phyloP scores from a whole-genome alignment of 148 eudicot genomes.

The Simmondsia chinensis region DNA sequence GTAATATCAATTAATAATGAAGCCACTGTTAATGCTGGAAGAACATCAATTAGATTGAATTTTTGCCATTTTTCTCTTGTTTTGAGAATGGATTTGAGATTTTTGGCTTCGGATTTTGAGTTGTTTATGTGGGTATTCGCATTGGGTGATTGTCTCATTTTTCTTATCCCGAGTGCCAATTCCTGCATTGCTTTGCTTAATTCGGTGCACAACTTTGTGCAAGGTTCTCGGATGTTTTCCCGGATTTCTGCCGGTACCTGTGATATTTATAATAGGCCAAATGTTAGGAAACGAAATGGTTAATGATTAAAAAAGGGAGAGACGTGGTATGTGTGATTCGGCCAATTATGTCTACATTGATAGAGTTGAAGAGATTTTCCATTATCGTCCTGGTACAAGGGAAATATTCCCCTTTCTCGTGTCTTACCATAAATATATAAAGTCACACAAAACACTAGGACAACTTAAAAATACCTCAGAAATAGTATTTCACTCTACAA shows the following conservation, averaged over 20 bases:
- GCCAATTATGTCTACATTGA: no score
- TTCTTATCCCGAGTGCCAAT: slow-evolving; percentile 14
- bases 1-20: slow-evolving; percentile 45
- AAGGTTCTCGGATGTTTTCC: slow-evolving; percentile 12
- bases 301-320: no score
- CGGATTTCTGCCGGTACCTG: slow-evolving; percentile 14
- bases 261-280: no score
- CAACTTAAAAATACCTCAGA: no score
- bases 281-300: no score
- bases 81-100: slow-evolving; percentile 19
- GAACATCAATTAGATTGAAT: slow-evolving; percentile 24
- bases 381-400: no score
- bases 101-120: slow-evolving; percentile 18
- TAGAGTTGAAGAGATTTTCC: no score
- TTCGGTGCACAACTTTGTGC: slow-evolving; percentile 22
- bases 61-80: slow-evolving; percentile 10
- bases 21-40: slow-evolving; percentile 43
- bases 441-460: background rate
- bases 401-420: no score
- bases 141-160: slow-evolving; percentile 11
- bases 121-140: slow-evolving; percentile 13
- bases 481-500: no score
- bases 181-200: slow-evolving; percentile 23
- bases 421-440: no score
- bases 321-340: no score